Evolutionary conservation across 345 rosid species (phyloP), one percentile per base, ranked within the genome.

Genomic region (Camelina neglecta): DNA sequence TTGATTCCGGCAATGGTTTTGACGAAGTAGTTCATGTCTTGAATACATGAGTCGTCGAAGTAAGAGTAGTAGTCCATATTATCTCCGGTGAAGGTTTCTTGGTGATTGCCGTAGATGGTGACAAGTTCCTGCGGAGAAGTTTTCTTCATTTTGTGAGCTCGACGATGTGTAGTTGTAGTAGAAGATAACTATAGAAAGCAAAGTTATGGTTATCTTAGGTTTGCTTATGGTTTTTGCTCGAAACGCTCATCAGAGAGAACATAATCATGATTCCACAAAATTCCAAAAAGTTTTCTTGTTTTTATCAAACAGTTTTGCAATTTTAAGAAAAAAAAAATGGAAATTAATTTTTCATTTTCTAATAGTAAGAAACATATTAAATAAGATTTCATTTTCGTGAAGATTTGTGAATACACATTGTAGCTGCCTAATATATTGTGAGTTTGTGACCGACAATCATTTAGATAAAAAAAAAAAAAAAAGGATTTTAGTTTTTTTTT

Each of bases 1-100:
- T 87, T 93, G 70, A 91, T 87, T 39, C 94, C 90, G 8, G 86
- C 48, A n/a, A 94, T 77, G 72, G 96, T 94, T 79, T 89, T 87
- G 58, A 92, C 93, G 73, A 94, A 94, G 69, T 87, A 90, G 81
- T 91, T 92, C 89, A 91, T 90, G 82, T 91, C 96, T 20, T 90
- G 89, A 68, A 93, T 88, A 85, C 93, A 90, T 1, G 90, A 86
- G 4, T 93, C 98, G 72, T 92, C 92, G 67, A 90, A 84, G 87
- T 88, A 88, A 16, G 77, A 20, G 76, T 65, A 77, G 39, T 77
- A 65, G 12, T 58, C 77, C 76, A 77, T 63, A 21, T 76, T 71
- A n/a, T 70, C 75, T 7, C 74, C 76, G 48, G 61, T 74, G 13
- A 72, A 36, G 33, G 74, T 57, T 39, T 75, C 84, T 9, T 75